These are phyloP conservation scores for Emericellopsis terricola DNA, from an alignment of 495 filamentous ascomycete genomes.

Conservation along the genomic window DNA sequence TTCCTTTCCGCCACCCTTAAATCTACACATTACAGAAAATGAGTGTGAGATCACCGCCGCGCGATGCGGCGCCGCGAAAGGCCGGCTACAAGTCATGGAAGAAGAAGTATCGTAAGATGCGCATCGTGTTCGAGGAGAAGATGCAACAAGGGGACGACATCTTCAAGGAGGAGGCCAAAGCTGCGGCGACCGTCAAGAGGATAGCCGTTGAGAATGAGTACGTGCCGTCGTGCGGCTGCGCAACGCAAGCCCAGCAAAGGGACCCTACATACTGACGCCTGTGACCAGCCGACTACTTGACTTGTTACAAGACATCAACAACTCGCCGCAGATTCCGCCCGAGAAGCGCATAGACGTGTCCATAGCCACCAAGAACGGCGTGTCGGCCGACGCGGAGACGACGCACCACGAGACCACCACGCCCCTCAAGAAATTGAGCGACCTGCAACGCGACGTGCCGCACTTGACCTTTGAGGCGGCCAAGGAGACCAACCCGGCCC, in stretches of 20 bases:
- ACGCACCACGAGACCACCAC: slow-evolving; percentile 10
- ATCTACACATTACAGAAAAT: too few relatives aligned
- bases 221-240: slow-evolving; percentile 3
- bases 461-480: slow-evolving; percentile 20
- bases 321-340: slow-evolving; percentile 53
- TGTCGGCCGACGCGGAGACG: slow-evolving; percentile 42
- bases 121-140: slow-evolving; percentile 63
- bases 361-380: too few relatives aligned
- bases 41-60: too few relatives aligned
- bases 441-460: slow-evolving; percentile 21
- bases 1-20: too few relatives aligned
- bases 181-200: slow-evolving; percentile 53
- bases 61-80: too few relatives aligned
- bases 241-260: background rate
- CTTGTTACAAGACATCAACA: slow-evolving; percentile 72
- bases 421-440: slow-evolving; percentile 15
- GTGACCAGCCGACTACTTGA: slow-evolving; percentile 56
- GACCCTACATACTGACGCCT: background rate
- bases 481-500: slow-evolving; percentile 16
- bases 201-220: slow-evolving; percentile 75
- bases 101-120: slow-evolving; percentile 93
- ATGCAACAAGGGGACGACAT: slow-evolving; percentile 66
- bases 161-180: slow-evolving; percentile 60
- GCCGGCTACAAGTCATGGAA: slow-evolving; percentile 30
- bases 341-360: slow-evolving; percentile 47